phyloP scores from a whole-genome alignment of 805 yeast species.

The Wickerhamiella parazyma region DNA sequence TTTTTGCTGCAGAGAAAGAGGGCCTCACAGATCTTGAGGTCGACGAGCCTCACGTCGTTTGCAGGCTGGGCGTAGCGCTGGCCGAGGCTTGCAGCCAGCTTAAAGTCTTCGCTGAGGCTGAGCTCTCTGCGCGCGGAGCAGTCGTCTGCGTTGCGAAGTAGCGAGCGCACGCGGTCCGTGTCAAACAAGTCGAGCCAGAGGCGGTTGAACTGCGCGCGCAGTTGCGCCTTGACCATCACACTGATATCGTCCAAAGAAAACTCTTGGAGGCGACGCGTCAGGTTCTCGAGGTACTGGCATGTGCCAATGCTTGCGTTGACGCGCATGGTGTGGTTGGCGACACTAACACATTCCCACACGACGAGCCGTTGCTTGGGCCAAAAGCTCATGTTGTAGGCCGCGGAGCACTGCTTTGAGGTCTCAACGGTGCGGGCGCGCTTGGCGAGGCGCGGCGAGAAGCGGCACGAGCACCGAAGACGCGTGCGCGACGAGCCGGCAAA shows the following conservation, averaged over 20 bases:
- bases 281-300: constrained; percentile 3
- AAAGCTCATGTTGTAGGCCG: constrained; percentile 6
- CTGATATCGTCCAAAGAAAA: constrained; percentile 1
- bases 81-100: constrained; percentile 4
- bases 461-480: constrained; percentile 7
- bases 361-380: constrained; percentile 8
- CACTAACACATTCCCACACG: constrained; percentile 7
- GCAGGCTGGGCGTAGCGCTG: constrained; percentile 1
- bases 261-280: background rate
- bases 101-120: background rate
- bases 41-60: background rate
- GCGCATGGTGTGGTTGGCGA: constrained; percentile 4
- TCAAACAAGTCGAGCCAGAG: constrained; percentile 4
- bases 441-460: constrained; percentile 6
- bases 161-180: constrained; percentile 1
- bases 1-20: background rate
- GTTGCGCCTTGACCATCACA: constrained; percentile 5
- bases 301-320: constrained; percentile 4
- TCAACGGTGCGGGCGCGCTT: constrained; percentile 5
- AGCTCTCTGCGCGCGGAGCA: background rate
- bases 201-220: background rate
- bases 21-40: background rate
- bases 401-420: constrained; percentile 1
- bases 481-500: constrained; percentile 9
- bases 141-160: constrained; percentile 4